Evolutionary conservation across 345 rosid genomes (phyloP).

Genomic region (Mercurialis annua): DNA sequence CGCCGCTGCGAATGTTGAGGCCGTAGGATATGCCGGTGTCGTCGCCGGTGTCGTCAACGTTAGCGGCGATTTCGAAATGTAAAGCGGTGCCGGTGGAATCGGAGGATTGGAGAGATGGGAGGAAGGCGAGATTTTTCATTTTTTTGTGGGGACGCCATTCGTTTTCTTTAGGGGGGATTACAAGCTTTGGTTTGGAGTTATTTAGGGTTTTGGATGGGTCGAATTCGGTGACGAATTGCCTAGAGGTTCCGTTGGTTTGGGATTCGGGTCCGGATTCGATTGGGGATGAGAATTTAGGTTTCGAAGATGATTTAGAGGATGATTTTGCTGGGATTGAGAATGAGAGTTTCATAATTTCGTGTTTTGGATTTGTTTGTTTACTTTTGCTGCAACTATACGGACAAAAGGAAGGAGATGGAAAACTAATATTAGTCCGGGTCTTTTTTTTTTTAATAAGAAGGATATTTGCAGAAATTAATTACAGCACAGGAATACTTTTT

Average conservation of each 20-base stretch:
- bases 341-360: constrained; percentile 12
- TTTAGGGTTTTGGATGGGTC: constrained; percentile 8
- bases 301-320: constrained; percentile 1
- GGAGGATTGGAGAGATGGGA: constrained; percentile 12
- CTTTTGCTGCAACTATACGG: no score
- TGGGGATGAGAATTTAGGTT: constrained; percentile 6
- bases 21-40: constrained; percentile 44
- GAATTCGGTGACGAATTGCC: constrained; percentile 20
- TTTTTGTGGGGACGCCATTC: constrained; percentile 28
- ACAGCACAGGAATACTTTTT: no score
- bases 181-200: background rate
- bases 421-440: no score
- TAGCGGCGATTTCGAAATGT: constrained; percentile 14
- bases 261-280: background rate
- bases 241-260: background rate
- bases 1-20: constrained; percentile 46
- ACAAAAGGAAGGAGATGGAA: no score
- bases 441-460: no score
- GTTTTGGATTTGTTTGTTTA: no score
- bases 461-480: no score
- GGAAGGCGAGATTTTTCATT: constrained; percentile 25
- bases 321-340: constrained; percentile 16
- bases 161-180: constrained; percentile 16
- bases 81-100: background rate
- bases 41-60: constrained; percentile 17